phyloP scores from a whole-genome alignment of 192 early-diverging fungal genomes.

The Dissophora globulifera region DNA sequence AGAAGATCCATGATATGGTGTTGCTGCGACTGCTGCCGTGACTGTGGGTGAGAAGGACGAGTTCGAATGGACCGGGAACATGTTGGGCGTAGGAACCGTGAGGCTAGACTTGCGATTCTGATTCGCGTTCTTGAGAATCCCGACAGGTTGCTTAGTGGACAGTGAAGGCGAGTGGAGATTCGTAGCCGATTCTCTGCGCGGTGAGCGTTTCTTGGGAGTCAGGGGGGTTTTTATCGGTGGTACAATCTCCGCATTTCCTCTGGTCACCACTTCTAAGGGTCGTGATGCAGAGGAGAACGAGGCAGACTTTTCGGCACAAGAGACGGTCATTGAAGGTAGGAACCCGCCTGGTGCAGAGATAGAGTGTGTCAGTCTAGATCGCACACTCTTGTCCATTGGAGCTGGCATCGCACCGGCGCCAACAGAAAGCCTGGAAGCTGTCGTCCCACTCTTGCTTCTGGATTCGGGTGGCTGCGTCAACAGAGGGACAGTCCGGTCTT shows the following conservation, averaged over 20 bases:
- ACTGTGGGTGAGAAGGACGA: not conserved
- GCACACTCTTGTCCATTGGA: not conserved
- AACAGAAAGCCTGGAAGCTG: not conserved
- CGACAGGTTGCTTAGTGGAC: slow-evolving; percentile 34
- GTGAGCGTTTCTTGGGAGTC: slow-evolving; percentile 27
- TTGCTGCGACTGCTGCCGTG: not conserved
- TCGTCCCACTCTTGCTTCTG: slow-evolving; percentile 4
- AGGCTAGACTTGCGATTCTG: slow-evolving; percentile 28
- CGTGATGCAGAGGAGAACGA: not conserved
- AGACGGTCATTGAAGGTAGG: slow-evolving; percentile 10
- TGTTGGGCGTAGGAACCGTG: slow-evolving; percentile 20
- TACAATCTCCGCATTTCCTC: not conserved
- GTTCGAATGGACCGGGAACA: slow-evolving; percentile 27
- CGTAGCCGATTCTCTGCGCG: slow-evolving; percentile 16
- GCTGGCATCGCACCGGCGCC: not conserved
- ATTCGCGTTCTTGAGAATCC: slow-evolving; percentile 44
- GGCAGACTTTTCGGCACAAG: not conserved
- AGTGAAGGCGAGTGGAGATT: slow-evolving; percentile 16
- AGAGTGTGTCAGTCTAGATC: slow-evolving; percentile 23
- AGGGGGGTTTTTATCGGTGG: not conserved
- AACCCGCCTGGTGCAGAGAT: slow-evolving; percentile 21
- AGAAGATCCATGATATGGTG: not conserved
- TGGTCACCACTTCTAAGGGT: not conserved
- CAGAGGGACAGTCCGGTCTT: slow-evolving; percentile 5
- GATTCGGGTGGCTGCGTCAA: slow-evolving; percentile 10